phyloP scores from a whole-genome alignment of 2,329 filamentous ascomycete genomes.

The Sporothrix mexicana region DNA sequence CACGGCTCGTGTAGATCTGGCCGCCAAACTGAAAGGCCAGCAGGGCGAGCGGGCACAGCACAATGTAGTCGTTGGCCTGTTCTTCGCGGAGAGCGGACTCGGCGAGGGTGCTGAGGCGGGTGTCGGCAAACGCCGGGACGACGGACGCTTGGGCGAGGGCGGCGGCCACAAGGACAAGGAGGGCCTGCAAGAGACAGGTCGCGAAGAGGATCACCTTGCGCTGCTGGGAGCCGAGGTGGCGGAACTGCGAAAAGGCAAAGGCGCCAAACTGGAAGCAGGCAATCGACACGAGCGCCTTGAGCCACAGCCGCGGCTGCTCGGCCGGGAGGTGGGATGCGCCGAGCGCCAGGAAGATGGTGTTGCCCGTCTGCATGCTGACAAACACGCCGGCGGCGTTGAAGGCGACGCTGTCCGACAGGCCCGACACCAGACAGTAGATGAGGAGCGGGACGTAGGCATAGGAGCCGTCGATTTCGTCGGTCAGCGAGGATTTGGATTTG shows the following conservation, averaged over 20 bases:
- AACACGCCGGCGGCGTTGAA: constrained; percentile 81
- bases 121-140: constrained; percentile 51
- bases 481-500: not conserved
- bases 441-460: constrained; percentile 70
- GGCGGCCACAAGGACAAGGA: constrained; percentile 59
- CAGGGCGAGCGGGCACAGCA: constrained; percentile 49
- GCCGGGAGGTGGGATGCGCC: constrained; percentile 62
- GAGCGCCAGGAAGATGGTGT: constrained; percentile 79
- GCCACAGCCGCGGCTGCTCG: constrained; percentile 63
- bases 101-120: constrained; percentile 37
- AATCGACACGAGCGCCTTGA: constrained; percentile 75
- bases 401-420: constrained; percentile 75
- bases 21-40: constrained; percentile 62
- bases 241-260: constrained; percentile 71
- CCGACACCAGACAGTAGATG: constrained; percentile 76
- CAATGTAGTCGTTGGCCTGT: constrained; percentile 48
- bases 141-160: constrained; percentile 55
- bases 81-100: constrained; percentile 49
- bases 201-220: constrained; percentile 66
- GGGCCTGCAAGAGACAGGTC: constrained; percentile 61
- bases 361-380: constrained; percentile 84
- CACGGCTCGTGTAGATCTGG: constrained; percentile 59
- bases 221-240: constrained; percentile 59
- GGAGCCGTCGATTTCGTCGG: constrained; percentile 35
- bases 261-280: constrained; percentile 74